Base-by-base conservation (phyloP, 805 yeast species). In the Suhomyces tanzawaensis region DNA sequence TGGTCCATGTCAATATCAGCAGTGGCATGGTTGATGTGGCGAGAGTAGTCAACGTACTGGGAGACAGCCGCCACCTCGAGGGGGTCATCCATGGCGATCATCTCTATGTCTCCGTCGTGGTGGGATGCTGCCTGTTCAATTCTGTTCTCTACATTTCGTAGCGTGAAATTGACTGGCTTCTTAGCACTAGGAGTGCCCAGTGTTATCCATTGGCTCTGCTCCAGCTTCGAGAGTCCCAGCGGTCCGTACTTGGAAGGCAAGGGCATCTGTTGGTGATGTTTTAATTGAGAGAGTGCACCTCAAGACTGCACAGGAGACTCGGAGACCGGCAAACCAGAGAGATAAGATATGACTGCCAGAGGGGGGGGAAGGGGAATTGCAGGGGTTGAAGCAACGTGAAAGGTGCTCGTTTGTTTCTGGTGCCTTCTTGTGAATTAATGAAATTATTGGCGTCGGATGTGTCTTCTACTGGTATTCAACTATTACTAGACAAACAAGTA, bases 61-160 rank as follows among this genome's bases (percentile, higher is more conserved):
- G 80, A 62, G 4, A 77, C 70, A 19, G 61, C 45, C 24, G 60
- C 57, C 3, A 73, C 69, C 37, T 73, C 78, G 3, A 54, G 54
- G 35, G 61, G 64, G 44, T 73, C 70, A 36, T 74, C 76, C 55
- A 73, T 66, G 1, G 72, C 72, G 15, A 66, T 42, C 80, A 76
- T 76, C 26, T 68, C 73, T 3, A 67, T 58, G 46, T 75, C 81
- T 3, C 33, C 41, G 15, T 37, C 34, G 12, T 36, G 35, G 22
- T 42, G 34, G 7, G 19, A 29, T 17, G 34, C 34, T 1, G 60
- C 64, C 14, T 50, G 40, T 13, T 53, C 51, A 9, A 63, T 53
- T 32, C 53, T 45, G 13, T 44, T 45, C 30, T 62, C 64, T n/a
- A 63, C 52, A 1, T 49, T 47, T 34, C 48, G 43, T 18, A 56